Evolutionary conservation across 768 basidiomycete species (phyloP).

Genomic region (Lactarius evosmus): DNA sequence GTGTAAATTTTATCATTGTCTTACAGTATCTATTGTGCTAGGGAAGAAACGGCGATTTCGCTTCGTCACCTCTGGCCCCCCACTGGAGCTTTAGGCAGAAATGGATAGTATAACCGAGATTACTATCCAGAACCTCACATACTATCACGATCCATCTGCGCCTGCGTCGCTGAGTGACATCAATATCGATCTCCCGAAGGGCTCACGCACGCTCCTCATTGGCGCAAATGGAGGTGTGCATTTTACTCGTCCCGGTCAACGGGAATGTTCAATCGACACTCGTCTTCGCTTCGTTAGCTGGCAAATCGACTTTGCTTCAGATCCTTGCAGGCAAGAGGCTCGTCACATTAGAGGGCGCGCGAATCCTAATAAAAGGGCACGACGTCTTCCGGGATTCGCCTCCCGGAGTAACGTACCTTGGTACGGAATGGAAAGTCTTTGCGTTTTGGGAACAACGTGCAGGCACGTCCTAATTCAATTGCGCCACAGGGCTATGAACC

Average conservation of each 20-base stretch:
- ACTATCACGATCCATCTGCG: constrained; percentile 44
- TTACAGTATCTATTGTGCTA: too few relatives aligned
- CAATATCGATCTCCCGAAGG: constrained; percentile 61
- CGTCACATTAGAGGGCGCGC: constrained; percentile 49
- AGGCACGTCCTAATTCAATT: constrained; percentile 4
- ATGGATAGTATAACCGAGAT: constrained; percentile 35
- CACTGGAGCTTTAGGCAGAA: background rate
- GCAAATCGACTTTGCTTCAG: constrained; percentile 94
- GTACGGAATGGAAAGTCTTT: constrained; percentile 81
- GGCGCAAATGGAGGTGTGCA: constrained; percentile 90
- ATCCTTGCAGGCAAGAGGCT: constrained; percentile 91
- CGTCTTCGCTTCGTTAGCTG: constrained; percentile 52
- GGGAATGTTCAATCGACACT: background rate
- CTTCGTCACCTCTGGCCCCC: too few relatives aligned
- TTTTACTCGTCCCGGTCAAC: background rate
- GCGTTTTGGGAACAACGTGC: background rate
- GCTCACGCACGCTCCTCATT: constrained; percentile 80
- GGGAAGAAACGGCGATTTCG: background rate
- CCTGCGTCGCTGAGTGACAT: constrained; percentile 62
- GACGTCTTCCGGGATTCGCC: constrained; percentile 92
- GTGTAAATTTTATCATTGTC: too few relatives aligned
- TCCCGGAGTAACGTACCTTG: constrained; percentile 77
- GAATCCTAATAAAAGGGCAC: constrained; percentile 67
- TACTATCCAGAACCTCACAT: constrained; percentile 49
- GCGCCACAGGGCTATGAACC: constrained; percentile 82